These are phyloP conservation scores for Ustulina deusta DNA, from an alignment of 2,329 filamentous ascomycete genomes.

Conservation along the genomic window DNA sequence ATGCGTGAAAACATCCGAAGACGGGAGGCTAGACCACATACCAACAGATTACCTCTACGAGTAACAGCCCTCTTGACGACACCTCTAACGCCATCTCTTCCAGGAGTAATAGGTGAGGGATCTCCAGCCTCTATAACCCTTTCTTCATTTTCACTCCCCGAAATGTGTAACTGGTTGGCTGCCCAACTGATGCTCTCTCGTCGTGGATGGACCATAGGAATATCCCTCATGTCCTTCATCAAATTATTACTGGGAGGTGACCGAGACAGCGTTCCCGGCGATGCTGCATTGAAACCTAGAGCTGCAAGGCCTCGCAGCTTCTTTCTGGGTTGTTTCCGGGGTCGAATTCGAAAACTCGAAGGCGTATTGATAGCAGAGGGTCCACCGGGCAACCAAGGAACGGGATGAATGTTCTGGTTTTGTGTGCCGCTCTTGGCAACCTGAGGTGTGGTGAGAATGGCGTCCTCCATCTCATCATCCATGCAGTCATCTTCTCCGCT, in stretches of 20 bases:
- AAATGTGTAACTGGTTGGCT: conserved; percentile 87
- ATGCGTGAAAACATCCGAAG: conserved; percentile 6
- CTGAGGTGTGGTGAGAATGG: conserved; percentile 86
- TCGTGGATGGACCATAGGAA: conserved; percentile 64
- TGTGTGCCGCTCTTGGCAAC: conserved; percentile 69
- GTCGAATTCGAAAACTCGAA: conserved; percentile 83
- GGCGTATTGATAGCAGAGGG: conserved; percentile 81
- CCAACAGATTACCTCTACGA: conserved; percentile 86
- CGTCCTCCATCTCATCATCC: conserved; percentile 82
- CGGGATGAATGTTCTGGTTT: conserved; percentile 53
- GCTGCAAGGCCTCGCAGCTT: conserved; percentile 60
- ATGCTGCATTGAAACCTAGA: conserved; percentile 61
- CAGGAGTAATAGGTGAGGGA: conserved; percentile 56
- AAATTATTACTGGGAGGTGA: conserved; percentile 73
- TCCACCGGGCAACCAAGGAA: conserved; percentile 72
- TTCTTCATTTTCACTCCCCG: conserved; percentile 83
- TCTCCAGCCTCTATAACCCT: conserved; percentile 64
- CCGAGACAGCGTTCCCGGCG: conserved; percentile 72
- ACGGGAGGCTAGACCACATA: conserved; percentile 60
- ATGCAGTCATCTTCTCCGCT: conserved; percentile 77
- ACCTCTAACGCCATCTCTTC: conserved; percentile 72
- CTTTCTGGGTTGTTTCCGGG: conserved; percentile 74
- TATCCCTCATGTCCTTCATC: conserved; percentile 55
- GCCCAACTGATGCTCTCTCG: conserved; percentile 92
- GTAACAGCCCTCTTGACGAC: conserved; percentile 88